Base-by-base conservation (phyloP, 768 basidiomycete species). In the Suillus discolor region DNA sequence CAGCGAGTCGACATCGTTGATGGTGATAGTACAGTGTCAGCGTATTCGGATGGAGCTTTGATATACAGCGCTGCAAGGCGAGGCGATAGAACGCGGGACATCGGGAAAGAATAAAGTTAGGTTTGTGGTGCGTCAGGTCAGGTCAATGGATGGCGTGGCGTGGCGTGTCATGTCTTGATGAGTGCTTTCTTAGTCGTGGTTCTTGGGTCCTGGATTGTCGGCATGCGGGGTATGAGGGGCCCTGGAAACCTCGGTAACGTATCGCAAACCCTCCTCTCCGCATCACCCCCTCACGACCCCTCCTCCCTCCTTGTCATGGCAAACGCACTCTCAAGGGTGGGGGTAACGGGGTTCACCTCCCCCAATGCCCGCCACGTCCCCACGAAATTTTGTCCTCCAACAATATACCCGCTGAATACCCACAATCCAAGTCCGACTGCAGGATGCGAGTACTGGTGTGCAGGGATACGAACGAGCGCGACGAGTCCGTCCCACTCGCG, bases 321-420 rank as follows among this genome's bases (percentile, higher is more conserved):
- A 69, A 91, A 90, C 8, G 90, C 81, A 38, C 87, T 84, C 72
- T 92, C 91, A 74, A 85, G 86, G 13, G 81, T 80, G 0, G 87
- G 87, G 12, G 78, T 70, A 6, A 80, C 72, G 4, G 80, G 78
- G 53, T 85, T 83, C 65, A 72, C 79, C 62, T 72, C 74, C 45
- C 82, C 83, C 69, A 36, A 71, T 66, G 39, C 75, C 38, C 91
- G 81, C 92, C 91, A 92, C 64, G 87, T 88, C 6, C 92, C 92
- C 18, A 90, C 89, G 66, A 92, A 84, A 64, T 84, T 90, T 65
- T 83, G 76, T 11, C 84, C 85, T 0, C 86, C 89, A 7, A 89
- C 83, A 57, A 93, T 67, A 72, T 92, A 93, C 6, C 92, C 92
- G 39, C 87, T 89, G 69, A 92, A 88, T 49, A 92, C 81, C 71